phyloP scores from a whole-genome alignment of 1,284 basidiomycete species.

The Melampsora abietis-canadensis region DNA sequence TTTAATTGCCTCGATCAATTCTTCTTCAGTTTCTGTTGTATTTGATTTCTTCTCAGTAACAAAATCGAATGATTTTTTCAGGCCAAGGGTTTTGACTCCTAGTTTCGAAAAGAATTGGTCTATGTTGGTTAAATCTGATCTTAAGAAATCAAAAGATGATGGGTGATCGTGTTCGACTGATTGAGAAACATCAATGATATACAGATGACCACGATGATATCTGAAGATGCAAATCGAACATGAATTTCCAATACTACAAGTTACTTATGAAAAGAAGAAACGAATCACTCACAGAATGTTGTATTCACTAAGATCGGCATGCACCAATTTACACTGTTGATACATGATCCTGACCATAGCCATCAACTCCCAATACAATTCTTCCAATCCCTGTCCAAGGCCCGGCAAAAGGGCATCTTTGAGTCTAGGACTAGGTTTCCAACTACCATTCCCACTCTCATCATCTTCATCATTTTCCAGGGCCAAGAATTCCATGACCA shows the following conservation, averaged over 20 bases:
- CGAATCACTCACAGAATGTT: conserved; percentile 76
- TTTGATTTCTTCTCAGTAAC: conserved; percentile 62
- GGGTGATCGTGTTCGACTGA: conserved; percentile 98
- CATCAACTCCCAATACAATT: conserved; percentile 76
- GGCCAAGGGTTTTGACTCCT: conserved; percentile 72
- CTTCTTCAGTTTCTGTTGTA: conserved; percentile 45
- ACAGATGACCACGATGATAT: conserved; percentile 66
- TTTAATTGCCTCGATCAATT: conserved; percentile 52
- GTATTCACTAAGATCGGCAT: conserved; percentile 97
- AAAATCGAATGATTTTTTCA: conserved; percentile 82
- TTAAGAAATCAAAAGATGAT: conserved; percentile 88
- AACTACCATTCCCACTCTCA: conserved; percentile 54
- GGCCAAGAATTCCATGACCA: conserved; percentile 93
- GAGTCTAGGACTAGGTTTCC: conserved; percentile 60
- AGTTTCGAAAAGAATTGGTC: conserved; percentile 84
- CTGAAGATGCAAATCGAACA: conserved; percentile 47
- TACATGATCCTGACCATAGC: conserved; percentile 79
- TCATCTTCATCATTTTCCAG: conserved; percentile 68
- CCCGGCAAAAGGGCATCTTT: conserved; percentile 75
- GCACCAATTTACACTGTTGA: conserved; percentile 85
- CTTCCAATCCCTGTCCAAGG: conserved; percentile 56
- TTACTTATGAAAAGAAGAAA: conserved; percentile 9
- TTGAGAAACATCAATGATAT: conserved; percentile 97
- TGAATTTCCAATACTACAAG: not conserved
- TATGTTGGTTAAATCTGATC: conserved; percentile 84